Percentiles rank a stretch among this genome's conserved stretches.
These are phyloP conservation scores for Trametes cingulata DNA, from an alignment of 768 basidiomycete genomes.

Conservation along the genomic window DNA sequence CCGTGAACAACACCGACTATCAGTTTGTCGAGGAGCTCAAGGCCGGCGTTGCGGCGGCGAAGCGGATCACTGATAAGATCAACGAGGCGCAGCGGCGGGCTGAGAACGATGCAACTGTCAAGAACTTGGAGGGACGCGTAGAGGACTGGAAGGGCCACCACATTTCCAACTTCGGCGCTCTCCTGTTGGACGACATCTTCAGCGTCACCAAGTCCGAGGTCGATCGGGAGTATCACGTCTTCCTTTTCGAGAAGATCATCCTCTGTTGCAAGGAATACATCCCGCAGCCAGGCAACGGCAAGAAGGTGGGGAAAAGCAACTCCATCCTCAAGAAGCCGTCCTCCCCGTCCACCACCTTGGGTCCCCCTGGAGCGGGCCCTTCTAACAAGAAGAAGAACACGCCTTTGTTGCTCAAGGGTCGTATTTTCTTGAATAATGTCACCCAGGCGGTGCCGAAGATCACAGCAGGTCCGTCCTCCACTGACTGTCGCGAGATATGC, in stretches of 20 bases:
- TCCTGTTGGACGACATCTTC: conserved; percentile 93
- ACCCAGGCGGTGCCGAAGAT: conserved; percentile 74
- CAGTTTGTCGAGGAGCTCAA: conserved; percentile 79
- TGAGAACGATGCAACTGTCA: conserved; percentile 89
- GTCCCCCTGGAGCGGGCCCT: conserved; percentile 50
- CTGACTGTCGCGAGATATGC: conserved; percentile 11
- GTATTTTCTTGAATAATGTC: conserved; percentile 96
- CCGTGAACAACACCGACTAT: conserved; percentile 61
- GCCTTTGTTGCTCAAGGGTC: conserved; percentile 87
- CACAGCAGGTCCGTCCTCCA: conserved; percentile 54
- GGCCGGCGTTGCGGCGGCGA: conserved; percentile 80
- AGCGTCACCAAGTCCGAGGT: conserved; percentile 95
- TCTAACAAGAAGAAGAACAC: conserved; percentile 74
- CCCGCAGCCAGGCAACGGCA: conserved; percentile 55
- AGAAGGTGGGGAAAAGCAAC: conserved; percentile 80
- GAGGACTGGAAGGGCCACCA: conserved; percentile 99
- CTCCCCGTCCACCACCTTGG: conserved; percentile 44
- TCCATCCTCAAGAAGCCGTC: conserved; percentile 87
- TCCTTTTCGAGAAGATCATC: conserved; percentile 98
- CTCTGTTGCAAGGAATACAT: conserved; percentile 95
- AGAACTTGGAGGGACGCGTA: conserved; percentile 80
- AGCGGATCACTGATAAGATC: conserved; percentile 92
- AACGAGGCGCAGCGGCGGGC: conserved; percentile 93
- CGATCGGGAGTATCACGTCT: conserved; percentile 97
- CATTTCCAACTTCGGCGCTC: conserved; percentile 89